Percentiles rank a stretch among this genome's conserved stretches.
phyloP scores from a whole-genome alignment of 768 basidiomycete species.

The Russula brevipes region DNA sequence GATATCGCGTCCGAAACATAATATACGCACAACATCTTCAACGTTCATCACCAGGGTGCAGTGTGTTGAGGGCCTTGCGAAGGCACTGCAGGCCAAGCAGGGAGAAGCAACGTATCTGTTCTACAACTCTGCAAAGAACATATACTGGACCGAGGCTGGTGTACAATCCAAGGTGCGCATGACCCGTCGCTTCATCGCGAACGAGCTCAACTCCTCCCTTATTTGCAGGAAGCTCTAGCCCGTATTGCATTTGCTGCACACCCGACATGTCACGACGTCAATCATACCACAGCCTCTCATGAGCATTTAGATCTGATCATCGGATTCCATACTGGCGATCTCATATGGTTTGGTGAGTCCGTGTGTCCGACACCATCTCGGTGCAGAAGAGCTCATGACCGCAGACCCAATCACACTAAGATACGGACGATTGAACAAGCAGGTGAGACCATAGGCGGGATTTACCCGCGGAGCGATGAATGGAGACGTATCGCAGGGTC shows the following conservation, averaged over 20 bases:
- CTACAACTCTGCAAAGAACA: slow-evolving; percentile 80
- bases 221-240: slow-evolving; percentile 72
- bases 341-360: slow-evolving; percentile 83
- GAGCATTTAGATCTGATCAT: slow-evolving; percentile 84
- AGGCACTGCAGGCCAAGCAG: slow-evolving; percentile 65
- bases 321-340: slow-evolving; percentile 91
- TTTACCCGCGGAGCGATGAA: not conserved
- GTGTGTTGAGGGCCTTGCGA: slow-evolving; percentile 68
- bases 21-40: slow-evolving; percentile 84
- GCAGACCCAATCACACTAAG: slow-evolving; percentile 75
- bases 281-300: slow-evolving; percentile 66
- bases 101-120: slow-evolving; percentile 86
- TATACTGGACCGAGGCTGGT: slow-evolving; percentile 85
- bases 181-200: not conserved
- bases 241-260: slow-evolving; percentile 80
- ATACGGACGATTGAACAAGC: slow-evolving; percentile 85
- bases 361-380: slow-evolving; percentile 2
- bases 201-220: not conserved
- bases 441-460: slow-evolving; percentile 40
- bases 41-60: slow-evolving; percentile 89
- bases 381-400: slow-evolving; percentile 2
- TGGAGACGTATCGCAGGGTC: slow-evolving; percentile 45
- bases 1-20: slow-evolving; percentile 76
- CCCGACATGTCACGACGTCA: slow-evolving; percentile 90
- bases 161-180: slow-evolving; percentile 68